phyloP scores from a whole-genome alignment of 2,329 filamentous ascomycete genomes.

The Nannizzia gypsea region DNA sequence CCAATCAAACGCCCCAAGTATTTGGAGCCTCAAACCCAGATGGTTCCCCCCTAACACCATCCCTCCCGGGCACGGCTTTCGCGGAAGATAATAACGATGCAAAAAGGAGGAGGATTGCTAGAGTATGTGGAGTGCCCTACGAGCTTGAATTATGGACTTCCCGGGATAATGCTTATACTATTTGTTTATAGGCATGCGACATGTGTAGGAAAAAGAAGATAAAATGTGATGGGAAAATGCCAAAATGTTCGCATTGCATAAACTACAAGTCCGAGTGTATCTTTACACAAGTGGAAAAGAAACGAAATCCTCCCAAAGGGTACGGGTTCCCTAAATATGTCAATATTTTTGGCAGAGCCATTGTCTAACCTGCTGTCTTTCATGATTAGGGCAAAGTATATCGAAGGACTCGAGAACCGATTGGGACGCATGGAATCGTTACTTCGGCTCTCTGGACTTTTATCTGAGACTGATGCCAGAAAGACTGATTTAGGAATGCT shows the following conservation, averaged over 20 bases:
- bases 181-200: slow-evolving; percentile 61
- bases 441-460: slow-evolving; percentile 69
- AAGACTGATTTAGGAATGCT: slow-evolving; percentile 78
- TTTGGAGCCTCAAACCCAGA: slow-evolving; percentile 54
- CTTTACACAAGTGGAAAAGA: slow-evolving; percentile 98
- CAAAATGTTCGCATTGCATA: slow-evolving; percentile 86
- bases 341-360: not conserved
- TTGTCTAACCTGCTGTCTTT: not conserved
- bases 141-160: not conserved
- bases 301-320: slow-evolving; percentile 94
- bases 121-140: slow-evolving; percentile 44
- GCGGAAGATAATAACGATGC: slow-evolving; percentile 56
- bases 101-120: slow-evolving; percentile 77
- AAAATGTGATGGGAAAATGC: slow-evolving; percentile 94
- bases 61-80: slow-evolving; percentile 32
- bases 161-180: not conserved
- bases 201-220: slow-evolving; percentile 93
- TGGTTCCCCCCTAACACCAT: slow-evolving; percentile 46
- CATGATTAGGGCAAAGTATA: slow-evolving; percentile 72
- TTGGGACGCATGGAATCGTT: slow-evolving; percentile 92
- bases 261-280: slow-evolving; percentile 98
- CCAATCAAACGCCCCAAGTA: slow-evolving; percentile 53
- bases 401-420: slow-evolving; percentile 89
- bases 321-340: slow-evolving; percentile 35
- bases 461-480: slow-evolving; percentile 74